phyloP scores from a whole-genome alignment of 495 filamentous ascomycete genomes.

The Aspergillus coremiiformis region DNA sequence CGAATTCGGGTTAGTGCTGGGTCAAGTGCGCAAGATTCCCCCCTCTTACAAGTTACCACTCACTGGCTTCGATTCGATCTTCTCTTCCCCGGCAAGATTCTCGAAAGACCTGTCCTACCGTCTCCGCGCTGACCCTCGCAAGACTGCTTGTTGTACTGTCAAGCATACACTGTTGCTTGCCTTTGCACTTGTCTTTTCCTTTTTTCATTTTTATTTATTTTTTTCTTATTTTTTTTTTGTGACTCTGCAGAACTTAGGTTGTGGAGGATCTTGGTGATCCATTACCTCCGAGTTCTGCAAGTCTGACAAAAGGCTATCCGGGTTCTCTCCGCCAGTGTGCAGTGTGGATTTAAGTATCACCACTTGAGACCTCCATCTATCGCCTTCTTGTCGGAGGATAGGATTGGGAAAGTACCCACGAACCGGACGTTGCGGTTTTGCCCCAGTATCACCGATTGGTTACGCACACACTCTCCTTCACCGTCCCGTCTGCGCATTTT shows the following conservation, averaged over 20 bases:
- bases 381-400: background rate
- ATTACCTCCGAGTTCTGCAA: slow-evolving; percentile 30
- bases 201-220: too few relatives aligned
- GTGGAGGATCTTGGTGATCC: slow-evolving; percentile 9
- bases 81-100: slow-evolving; percentile 18
- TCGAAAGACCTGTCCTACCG: slow-evolving; percentile 9
- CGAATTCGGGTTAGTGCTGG: slow-evolving; percentile 14
- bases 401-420: background rate
- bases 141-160: slow-evolving; percentile 8
- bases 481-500: slow-evolving; percentile 22
- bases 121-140: slow-evolving; percentile 5
- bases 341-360: slow-evolving; percentile 10
- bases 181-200: background rate
- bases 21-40: slow-evolving; percentile 18
- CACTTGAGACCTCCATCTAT: background rate
- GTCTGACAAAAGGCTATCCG: slow-evolving; percentile 21
- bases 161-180: background rate
- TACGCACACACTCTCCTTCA: slow-evolving; percentile 5
- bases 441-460: slow-evolving; percentile 12
- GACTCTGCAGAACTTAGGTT: slow-evolving; percentile 17
- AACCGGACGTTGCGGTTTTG: slow-evolving; percentile 8
- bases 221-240: too few relatives aligned
- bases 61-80: slow-evolving; percentile 20
- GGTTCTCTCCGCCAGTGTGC: slow-evolving; percentile 19
- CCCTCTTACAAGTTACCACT: slow-evolving; percentile 19